These are phyloP conservation scores for Cunninghamia lanceolata DNA, from an alignment of 75 land plant species.

Conservation along the genomic window DNA sequence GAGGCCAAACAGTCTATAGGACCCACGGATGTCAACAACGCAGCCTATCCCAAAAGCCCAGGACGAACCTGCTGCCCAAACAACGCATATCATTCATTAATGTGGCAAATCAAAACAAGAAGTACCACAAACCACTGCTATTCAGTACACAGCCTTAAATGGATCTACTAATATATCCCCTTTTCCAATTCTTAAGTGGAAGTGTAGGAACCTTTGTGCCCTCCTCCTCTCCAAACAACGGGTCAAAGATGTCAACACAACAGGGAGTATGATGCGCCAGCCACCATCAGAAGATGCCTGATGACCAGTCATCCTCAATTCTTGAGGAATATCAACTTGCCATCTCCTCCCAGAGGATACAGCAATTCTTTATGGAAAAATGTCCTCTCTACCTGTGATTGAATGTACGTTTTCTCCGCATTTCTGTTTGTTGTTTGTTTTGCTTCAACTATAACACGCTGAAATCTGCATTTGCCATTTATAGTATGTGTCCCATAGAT, in stretches of 20 bases:
- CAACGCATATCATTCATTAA: too few relatives aligned
- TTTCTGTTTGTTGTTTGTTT: not conserved
- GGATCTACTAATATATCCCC: not conserved
- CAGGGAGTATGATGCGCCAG: not conserved
- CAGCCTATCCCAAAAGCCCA: too few relatives aligned
- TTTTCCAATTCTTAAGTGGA: not conserved
- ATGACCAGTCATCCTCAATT: not conserved
- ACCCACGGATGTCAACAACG: too few relatives aligned
- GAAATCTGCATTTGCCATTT: not conserved
- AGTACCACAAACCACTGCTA: not conserved
- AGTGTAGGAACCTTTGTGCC: not conserved
- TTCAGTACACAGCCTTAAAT: not conserved
- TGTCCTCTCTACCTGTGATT: not conserved
- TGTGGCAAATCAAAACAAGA: too few relatives aligned
- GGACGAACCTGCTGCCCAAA: too few relatives aligned
- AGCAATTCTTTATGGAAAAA: not conserved
- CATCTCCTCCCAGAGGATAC: too few relatives aligned
- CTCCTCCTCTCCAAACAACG: not conserved
- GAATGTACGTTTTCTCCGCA: not conserved
- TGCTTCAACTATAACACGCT: not conserved
- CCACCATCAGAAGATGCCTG: not conserved
- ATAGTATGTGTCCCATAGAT: not conserved
- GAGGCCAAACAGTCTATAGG: too few relatives aligned
- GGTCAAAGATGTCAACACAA: not conserved
- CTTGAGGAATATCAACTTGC: too few relatives aligned